Evolutionary conservation across 768 basidiomycete genomes (phyloP), one percentile per base, ranked within the genome.

Genomic region (Kwoniella europaea): DNA sequence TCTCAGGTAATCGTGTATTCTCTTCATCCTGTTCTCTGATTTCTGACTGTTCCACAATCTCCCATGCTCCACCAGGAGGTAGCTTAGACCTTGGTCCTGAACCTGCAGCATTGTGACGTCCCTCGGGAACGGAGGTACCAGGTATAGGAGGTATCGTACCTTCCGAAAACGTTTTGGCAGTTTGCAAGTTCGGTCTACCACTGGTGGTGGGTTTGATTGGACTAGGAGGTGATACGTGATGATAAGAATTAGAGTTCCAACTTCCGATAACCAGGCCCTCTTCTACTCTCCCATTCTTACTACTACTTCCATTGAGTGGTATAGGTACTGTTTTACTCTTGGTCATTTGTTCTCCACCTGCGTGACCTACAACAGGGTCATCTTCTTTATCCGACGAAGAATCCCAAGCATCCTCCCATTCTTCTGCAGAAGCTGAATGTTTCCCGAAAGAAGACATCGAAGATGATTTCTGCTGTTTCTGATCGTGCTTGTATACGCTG

Each of bases 401-500:
- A 67, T 83, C 82, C 82, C 82, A 83, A 16, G 80, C 81, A 63
- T 83, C 81, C 15, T 82, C 81, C 82, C 82, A 83, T 56, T 79
- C 79, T 24, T 61, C 55, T 27, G 54, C 63, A 44, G 35, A 46
- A 18, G 46, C 46, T 18, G 46, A 50, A 18, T 50, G 46, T 53
- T 43, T 55, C 24, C 50, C 58, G 15, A 69, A 72, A 29, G 50
- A 52, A 2, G 74, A 69, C 58, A 66, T 58, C 4, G 68, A 65
- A 0, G 66, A 52, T 4, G 65, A 62, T 53, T 65, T 55, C 6
- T 22, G 52, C 1, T 65, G 44, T 44, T 27, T 41, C 44, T 60
- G 52, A 62, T 66, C 43, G 42, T 52, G 65, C 46, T 62, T 61
- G 57, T 66, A 64, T 55, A 69, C 29, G 42, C 65, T 42, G 10